Conservation (phyloP, 2,329 filamentous ascomycete species). For the Hymenoscyphus infarciens region DNA sequence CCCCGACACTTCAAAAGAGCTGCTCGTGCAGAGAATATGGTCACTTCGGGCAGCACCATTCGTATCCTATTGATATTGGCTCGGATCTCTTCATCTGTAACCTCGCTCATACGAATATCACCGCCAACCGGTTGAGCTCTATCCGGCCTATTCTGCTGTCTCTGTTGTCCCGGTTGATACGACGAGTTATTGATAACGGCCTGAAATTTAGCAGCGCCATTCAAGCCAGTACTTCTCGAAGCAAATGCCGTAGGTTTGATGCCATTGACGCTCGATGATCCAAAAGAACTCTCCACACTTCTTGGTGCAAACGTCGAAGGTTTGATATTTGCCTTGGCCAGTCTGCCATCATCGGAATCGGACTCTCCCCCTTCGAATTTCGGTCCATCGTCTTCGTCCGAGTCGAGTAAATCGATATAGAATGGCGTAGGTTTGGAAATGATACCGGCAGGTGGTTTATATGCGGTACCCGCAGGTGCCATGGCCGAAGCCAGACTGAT, state of each 20-base stretch:
- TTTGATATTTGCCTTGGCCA: slow-evolving; percentile 54
- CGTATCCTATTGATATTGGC: slow-evolving; percentile 51
- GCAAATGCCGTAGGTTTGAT: background rate
- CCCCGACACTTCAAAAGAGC: slow-evolving; percentile 48
- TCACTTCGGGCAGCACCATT: slow-evolving; percentile 45
- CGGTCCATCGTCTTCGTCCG: slow-evolving; percentile 47
- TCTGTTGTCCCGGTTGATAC: slow-evolving; percentile 20
- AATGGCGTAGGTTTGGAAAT: slow-evolving; percentile 35
- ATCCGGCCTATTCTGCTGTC: slow-evolving; percentile 38
- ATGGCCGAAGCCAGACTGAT: slow-evolving; percentile 55
- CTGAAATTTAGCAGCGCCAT: slow-evolving; percentile 42
- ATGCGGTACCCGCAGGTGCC: slow-evolving; percentile 72
- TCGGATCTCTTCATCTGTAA: slow-evolving; percentile 46
- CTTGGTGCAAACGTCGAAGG: slow-evolving; percentile 51
- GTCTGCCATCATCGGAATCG: slow-evolving; percentile 52
- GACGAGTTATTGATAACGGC: slow-evolving; percentile 23
- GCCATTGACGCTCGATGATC: slow-evolving; percentile 8
- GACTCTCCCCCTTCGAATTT: slow-evolving; percentile 60
- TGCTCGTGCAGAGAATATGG: slow-evolving; percentile 44
- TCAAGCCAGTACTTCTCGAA: slow-evolving; percentile 31
- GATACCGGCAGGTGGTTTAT: slow-evolving; percentile 48
- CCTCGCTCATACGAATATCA: slow-evolving; percentile 46
- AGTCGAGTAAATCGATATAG: slow-evolving; percentile 43
- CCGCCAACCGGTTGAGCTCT: slow-evolving; percentile 44
- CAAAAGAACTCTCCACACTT: slow-evolving; percentile 40